Base-by-base conservation (phyloP, 2,329 filamentous ascomycete species). In the Pseudogymnoascus pannorum region DNA sequence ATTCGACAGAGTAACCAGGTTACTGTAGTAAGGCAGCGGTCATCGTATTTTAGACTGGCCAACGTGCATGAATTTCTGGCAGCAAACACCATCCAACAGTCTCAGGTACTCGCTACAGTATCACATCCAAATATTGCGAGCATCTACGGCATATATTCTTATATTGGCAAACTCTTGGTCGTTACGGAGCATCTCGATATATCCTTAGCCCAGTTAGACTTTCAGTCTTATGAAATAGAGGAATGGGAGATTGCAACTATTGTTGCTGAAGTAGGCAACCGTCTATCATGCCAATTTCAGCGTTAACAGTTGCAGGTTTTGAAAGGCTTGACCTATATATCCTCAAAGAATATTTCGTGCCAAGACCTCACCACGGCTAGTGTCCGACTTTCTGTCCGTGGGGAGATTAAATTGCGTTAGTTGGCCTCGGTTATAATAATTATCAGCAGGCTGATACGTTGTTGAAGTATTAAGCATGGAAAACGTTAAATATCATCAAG, bases 21-120 rank as follows among this genome's bases (percentile, higher is more conserved):
- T 26, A 59, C 26, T 26, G 4, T 40, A 12, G 33, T 59, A 38
- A 36, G 31, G 11, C n/a, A 38, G 24, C 4, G 38, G 24, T 33
- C 57, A 22, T 59, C 36, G 22, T 59, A 59, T 26, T 59, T 59
- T 12, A 59, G 38, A 26, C 57, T 44, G 6, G 33, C 36, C 22
- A 59, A 59, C 22, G 44, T 59, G 24, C 35, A 26, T 26, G 29
- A 59, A 59, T 59, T 2, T n/a, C 36, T 12, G 8, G 26, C 9
- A 20, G 12, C n/a, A 16, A 22, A 59, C 36, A n/a, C 22, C 36
- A 16, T 59, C 16, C 18, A 40, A 59, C 31, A 59, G 36, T 22
- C 29, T 40, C 35, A 59, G 20, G n/a, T 59, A 38, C 29, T 59
- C 24, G 35, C 31, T 16, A 40, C 16, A 20, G 38, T 59, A 26